Conservation (phyloP, 306 rosid genomes). For the Corylus avellana region DNA sequence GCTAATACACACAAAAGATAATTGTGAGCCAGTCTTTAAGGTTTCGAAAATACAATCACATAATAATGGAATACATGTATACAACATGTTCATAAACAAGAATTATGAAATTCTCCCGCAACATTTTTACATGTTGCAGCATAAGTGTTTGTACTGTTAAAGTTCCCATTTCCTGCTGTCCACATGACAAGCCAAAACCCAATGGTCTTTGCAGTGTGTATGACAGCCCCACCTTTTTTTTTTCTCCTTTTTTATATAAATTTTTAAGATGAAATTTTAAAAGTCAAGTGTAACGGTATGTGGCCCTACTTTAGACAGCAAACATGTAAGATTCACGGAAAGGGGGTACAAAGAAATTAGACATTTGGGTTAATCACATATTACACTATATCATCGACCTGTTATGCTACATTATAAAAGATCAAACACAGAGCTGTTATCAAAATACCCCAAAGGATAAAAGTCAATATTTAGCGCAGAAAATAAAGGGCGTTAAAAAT, state of each 20-base stretch:
- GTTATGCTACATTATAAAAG: neutral
- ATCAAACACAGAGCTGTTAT: neutral
- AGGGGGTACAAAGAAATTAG: neutral
- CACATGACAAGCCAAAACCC: neutral
- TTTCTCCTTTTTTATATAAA: neutral
- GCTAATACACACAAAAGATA: constrained; percentile 44
- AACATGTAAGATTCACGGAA: neutral
- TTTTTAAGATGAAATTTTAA: neutral
- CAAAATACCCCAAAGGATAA: neutral
- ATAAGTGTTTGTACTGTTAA: neutral
- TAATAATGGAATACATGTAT: neutral
- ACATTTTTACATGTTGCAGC: constrained; percentile 6
- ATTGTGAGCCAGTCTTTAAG: constrained; percentile 22
- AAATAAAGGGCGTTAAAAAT: too few relatives aligned
- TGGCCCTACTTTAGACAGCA: neutral
- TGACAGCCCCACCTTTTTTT: neutral
- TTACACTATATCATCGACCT: neutral
- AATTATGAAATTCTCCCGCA: constrained; percentile 2
- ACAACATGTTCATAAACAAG: constrained; percentile 8
- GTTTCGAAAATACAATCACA: constrained; percentile 17
- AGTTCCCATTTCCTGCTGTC: constrained; percentile 11
- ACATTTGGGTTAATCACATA: neutral
- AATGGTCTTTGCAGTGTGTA: neutral
- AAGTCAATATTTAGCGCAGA: neutral
- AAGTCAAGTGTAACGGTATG: neutral